A percentile compares a stretch with the other conserved stretches of the same genome.
These are phyloP conservation scores for Bruguiera sexangula DNA, from an alignment of 345 rosid species.

Conservation along the genomic window DNA sequence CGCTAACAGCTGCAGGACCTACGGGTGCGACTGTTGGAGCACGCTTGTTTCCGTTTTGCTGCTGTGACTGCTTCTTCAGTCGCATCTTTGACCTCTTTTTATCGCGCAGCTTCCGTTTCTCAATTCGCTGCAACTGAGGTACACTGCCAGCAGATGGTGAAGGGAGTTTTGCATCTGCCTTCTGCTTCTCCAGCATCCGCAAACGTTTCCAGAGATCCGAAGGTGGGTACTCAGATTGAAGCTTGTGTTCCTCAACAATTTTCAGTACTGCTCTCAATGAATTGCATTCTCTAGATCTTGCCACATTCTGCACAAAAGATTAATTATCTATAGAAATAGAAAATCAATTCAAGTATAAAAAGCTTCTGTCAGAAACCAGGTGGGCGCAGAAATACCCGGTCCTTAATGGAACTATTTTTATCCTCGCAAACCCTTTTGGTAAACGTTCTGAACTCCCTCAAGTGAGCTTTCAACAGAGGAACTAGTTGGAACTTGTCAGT, in stretches of 20 bases:
- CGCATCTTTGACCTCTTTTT: conserved; percentile 4
- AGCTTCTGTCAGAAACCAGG: conserved; percentile 6
- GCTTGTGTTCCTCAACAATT: conserved; percentile 55
- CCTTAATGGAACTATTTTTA: conserved; percentile 41
- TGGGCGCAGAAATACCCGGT: conserved; percentile 38
- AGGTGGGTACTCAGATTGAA: conserved; percentile 44
- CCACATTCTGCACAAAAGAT: conserved; percentile 46
- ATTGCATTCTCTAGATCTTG: conserved; percentile 48
- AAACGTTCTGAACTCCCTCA: conserved; percentile 35
- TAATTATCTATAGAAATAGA: not conserved
- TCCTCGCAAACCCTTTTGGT: conserved; percentile 33
- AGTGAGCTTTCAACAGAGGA: conserved; percentile 44
- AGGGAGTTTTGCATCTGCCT: conserved; percentile 13
- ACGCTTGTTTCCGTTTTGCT: conserved; percentile 39
- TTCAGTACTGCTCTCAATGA: conserved; percentile 55
- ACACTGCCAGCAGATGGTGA: conserved; percentile 11
- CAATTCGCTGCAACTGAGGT: conserved; percentile 12
- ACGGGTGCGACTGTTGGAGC: conserved; percentile 23
- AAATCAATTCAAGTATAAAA: not conserved
- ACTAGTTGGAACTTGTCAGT: conserved; percentile 51
- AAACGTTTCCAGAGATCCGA: conserved; percentile 28
- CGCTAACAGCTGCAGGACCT: conserved; percentile 25
- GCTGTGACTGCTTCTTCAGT: conserved; percentile 19
- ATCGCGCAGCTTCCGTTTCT: not conserved
- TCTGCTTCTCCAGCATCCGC: conserved; percentile 23